These are phyloP conservation scores for Trichoderma afroharzianum DNA, from an alignment of 2,329 filamentous ascomycete species.

Conservation along the genomic window DNA sequence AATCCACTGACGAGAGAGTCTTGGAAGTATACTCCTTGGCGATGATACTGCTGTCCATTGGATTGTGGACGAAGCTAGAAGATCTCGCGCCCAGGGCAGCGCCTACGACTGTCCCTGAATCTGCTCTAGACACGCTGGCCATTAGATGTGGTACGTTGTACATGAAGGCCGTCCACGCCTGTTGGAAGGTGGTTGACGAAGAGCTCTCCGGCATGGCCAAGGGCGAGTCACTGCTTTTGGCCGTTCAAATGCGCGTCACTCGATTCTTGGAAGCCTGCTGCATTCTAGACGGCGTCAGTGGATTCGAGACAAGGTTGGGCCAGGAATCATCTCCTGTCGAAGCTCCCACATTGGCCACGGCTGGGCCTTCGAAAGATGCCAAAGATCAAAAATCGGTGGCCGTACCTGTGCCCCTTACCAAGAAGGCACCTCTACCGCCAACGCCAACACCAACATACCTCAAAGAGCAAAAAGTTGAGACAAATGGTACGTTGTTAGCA, in stretches of 20 bases:
- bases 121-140: slow-evolving; percentile 59
- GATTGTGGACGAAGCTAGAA: slow-evolving; percentile 68
- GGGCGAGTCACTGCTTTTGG: slow-evolving; percentile 50
- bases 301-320: slow-evolving; percentile 50
- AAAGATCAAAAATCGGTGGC: slow-evolving; percentile 10
- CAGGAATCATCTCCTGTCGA: slow-evolving; percentile 41
- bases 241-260: slow-evolving; percentile 52
- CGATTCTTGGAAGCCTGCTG: slow-evolving; percentile 59
- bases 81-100: slow-evolving; percentile 43
- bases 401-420: neutral
- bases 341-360: neutral
- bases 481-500: neutral
- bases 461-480: neutral
- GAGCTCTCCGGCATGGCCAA: slow-evolving; percentile 46
- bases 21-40: slow-evolving; percentile 71
- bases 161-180: slow-evolving; percentile 69
- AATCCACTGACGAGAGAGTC: slow-evolving; percentile 53
- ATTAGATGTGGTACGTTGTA: slow-evolving; percentile 71
- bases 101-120: slow-evolving; percentile 54
- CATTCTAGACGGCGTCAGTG: slow-evolving; percentile 57
- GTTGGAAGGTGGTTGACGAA: slow-evolving; percentile 66
- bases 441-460: neutral
- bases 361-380: neutral
- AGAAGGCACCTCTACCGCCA: neutral
- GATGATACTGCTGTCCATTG: slow-evolving; percentile 69